These are phyloP conservation scores for Talaromyces trachyspermus DNA, from an alignment of 495 filamentous ascomycete species.

Conservation along the genomic window DNA sequence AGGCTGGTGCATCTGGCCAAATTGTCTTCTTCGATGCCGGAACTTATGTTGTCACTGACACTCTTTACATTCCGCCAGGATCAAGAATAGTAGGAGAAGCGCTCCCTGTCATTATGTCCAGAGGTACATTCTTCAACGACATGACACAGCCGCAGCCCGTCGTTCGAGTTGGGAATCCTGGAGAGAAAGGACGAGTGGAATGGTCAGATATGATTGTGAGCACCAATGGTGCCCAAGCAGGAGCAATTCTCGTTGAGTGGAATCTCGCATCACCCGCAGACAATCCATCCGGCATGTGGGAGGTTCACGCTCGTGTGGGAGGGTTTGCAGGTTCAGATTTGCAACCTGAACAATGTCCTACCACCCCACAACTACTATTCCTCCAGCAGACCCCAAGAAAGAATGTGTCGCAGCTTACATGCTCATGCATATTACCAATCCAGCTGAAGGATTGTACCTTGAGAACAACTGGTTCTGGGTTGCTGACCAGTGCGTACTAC, in stretches of 20 bases:
- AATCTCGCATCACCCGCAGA: slow-evolving; percentile 61
- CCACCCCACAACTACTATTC: slow-evolving; percentile 35
- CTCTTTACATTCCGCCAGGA: slow-evolving; percentile 61
- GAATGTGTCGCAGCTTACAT: slow-evolving; percentile 58
- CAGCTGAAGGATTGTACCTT: slow-evolving; percentile 36
- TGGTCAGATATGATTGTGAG: slow-evolving; percentile 55
- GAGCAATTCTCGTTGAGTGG: slow-evolving; percentile 86
- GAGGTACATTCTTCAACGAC: slow-evolving; percentile 63
- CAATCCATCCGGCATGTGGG: slow-evolving; percentile 77
- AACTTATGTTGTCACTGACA: slow-evolving; percentile 74
- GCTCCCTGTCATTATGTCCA: slow-evolving; percentile 81
- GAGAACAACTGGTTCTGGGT: slow-evolving; percentile 60
- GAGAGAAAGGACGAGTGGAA: slow-evolving; percentile 71
- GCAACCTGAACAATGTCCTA: slow-evolving; percentile 59
- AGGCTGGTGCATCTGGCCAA: slow-evolving; percentile 38
- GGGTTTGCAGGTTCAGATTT: slow-evolving; percentile 74
- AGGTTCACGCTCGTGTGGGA: slow-evolving; percentile 78
- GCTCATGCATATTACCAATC: slow-evolving; percentile 48
- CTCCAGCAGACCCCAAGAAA: slow-evolving; percentile 39
- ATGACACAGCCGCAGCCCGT: slow-evolving; percentile 61
- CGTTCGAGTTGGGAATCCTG: slow-evolving; percentile 71
- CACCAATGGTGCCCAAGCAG: slow-evolving; percentile 57
- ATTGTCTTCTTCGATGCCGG: slow-evolving; percentile 90
- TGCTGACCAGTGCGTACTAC: slow-evolving; percentile 76
- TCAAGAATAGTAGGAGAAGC: slow-evolving; percentile 69